Evolutionary conservation across 768 basidiomycete species (phyloP), one percentile per base, ranked within the genome.

Genomic region (Lactarius hatsudake): DNA sequence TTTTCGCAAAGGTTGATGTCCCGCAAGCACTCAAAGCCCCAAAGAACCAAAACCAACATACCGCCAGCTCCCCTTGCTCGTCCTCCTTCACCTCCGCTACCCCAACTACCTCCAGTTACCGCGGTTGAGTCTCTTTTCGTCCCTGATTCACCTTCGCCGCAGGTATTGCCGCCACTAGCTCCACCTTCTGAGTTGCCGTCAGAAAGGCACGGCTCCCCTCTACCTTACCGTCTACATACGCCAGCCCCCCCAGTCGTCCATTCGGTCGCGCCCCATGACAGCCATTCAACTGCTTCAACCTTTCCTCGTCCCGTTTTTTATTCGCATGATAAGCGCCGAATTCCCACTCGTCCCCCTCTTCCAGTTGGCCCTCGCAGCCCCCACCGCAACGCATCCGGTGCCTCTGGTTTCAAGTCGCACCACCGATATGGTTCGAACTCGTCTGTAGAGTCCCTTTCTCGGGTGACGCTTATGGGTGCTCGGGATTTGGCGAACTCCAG

Each of bases 311-410:
- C 54, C 8, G 30, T 48, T 13, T 32, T 36, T 42, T 12, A 17
- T 51, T 17, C 42, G 10, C 18, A n/a, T 23, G 53, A 28, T 43
- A 17, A 18, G 12, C 42, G 54, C 58, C 60, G 48, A 36, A 36
- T 45, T 32, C 45, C 51, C 48, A 62, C 40, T 40, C 71, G 71
- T 8, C 71, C 71, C 5, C 65, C 63, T 53, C 65, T 65, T 18
- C 71, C 71, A 13, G 59, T 67, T 17, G 71, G 71, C 6, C 71
- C 71, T 15, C 69, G 68, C 5, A 40, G 17, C 43, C 67, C 62
- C 13, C 61, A 61, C 30, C 69, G 65, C 28, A 62, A 48, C 34
- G n/a, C 40, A 8, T 62, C 61, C 5, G 34, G 18, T 32, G 5
- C 28, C 42, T 30, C 30, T 36, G 30, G 5, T 30, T 12, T 32